Evolutionary conservation across 805 yeast genomes (phyloP).

Genomic region (Lachancea sp.): DNA sequence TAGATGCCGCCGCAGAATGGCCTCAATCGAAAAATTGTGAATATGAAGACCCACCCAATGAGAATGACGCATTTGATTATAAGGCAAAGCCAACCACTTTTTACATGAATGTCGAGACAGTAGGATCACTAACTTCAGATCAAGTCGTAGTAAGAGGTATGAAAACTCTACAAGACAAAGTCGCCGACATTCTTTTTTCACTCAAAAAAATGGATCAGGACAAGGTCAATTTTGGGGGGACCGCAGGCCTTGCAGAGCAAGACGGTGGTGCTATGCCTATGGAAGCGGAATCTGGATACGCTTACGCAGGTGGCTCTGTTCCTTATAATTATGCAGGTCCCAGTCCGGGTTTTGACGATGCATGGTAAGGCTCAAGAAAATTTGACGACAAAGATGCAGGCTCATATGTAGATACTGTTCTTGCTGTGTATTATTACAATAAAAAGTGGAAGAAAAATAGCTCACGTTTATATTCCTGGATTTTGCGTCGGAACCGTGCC

Average conservation of each 20-base stretch:
- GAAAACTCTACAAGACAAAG: constrained; percentile 77
- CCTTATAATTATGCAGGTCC: constrained; percentile 15
- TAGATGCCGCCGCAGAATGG: constrained; percentile 85
- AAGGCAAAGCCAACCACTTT: constrained; percentile 73
- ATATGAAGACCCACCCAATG: constrained; percentile 92
- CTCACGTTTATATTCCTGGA: no score
- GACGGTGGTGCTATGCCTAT: constrained; percentile 34
- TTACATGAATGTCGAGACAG: constrained; percentile 87
- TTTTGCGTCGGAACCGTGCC: no score
- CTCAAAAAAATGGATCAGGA: constrained; percentile 43
- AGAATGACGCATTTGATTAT: constrained; percentile 81
- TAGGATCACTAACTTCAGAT: constrained; percentile 82
- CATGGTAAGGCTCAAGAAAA: constrained; percentile 22
- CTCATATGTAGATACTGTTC: constrained; percentile 1
- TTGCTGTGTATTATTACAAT: constrained; percentile 9
- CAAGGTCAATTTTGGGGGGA: constrained; percentile 36
- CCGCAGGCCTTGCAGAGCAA: constrained; percentile 34
- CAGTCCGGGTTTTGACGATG: constrained; percentile 32
- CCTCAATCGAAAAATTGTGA: constrained; percentile 82
- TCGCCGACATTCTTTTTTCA: constrained; percentile 80
- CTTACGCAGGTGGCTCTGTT: constrained; percentile 28
- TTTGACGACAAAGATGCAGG: constrained; percentile 1
- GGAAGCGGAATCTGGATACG: constrained; percentile 27
- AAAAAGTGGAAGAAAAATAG: constrained; percentile 12
- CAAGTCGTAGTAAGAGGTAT: constrained; percentile 85